Conservation (phyloP, 495 filamentous ascomycete species). For the Darksidea phi region DNA sequence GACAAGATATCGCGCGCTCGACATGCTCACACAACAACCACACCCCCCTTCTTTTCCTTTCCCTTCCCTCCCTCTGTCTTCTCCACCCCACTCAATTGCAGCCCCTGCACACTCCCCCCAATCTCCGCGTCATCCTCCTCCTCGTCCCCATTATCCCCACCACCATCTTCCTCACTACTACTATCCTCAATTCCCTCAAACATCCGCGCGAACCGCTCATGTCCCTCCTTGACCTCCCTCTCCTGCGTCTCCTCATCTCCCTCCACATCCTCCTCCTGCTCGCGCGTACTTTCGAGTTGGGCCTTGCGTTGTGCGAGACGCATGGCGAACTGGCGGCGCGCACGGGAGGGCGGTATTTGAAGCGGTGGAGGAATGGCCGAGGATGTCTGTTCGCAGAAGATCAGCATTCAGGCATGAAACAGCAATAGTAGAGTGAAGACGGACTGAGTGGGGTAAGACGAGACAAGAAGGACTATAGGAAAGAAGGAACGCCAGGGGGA, state of each 20-base stretch:
- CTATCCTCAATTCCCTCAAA: slow-evolving; percentile 27
- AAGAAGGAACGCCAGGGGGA: not conserved
- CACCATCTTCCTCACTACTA: slow-evolving; percentile 17
- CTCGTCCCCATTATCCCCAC: slow-evolving; percentile 11
- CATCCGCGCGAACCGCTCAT: slow-evolving; percentile 23
- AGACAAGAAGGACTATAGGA: not conserved
- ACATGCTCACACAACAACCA: too few relatives aligned
- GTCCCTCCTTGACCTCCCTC: slow-evolving; percentile 16
- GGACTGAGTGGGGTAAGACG: not conserved
- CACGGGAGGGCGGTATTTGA: slow-evolving; percentile 81
- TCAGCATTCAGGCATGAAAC: not conserved
- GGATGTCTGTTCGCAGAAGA: slow-evolving; percentile 53
- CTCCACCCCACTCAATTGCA: too few relatives aligned
- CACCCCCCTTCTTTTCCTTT: too few relatives aligned
- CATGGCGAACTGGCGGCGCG: slow-evolving; percentile 78
- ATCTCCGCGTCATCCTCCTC: not conserved
- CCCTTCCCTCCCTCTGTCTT: too few relatives aligned
- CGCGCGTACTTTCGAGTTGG: slow-evolving; percentile 12
- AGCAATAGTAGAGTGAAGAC: not conserved
- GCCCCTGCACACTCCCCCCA: not conserved
- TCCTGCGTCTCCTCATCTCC: slow-evolving; percentile 7
- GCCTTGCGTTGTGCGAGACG: slow-evolving; percentile 68
- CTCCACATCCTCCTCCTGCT: slow-evolving; percentile 19
- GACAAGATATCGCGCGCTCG: too few relatives aligned
- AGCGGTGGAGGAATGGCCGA: slow-evolving; percentile 59